Base-by-base conservation (phyloP, 2,329 filamentous ascomycete genomes). In the Fragosphaeria purpurea region DNA sequence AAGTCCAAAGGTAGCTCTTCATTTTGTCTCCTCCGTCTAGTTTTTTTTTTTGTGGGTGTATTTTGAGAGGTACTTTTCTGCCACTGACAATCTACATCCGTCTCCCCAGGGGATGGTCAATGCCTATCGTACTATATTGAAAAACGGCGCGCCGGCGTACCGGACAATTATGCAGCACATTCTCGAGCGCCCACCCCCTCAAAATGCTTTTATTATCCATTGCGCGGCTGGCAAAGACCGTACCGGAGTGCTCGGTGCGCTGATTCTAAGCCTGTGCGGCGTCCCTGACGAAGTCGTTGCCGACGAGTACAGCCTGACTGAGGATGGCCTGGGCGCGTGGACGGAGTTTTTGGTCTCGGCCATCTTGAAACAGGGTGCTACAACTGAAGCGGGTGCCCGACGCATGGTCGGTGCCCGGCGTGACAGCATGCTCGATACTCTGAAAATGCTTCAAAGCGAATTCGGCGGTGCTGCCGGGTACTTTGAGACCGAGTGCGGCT, bases 141-240 rank as follows among this genome's bases (percentile, higher is more conserved):
- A 65, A 12, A 77, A 86, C 57, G 67, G 88, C 7, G 63, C 76
- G 59, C 56, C 58, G 13, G 47, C 59, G 10, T 57, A 60, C 51
- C 65, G 46, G 46, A 63, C 6, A 5, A 61, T 70, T 2, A 59
- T 66, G 3, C 55, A 67, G 1, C 79, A 82, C 7, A 65, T 84
- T 8, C 68, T 88, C 6, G 35, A 38, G 69, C 33, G 47, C 5
- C 43, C 37, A 1, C n/a, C 34, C 2, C 11, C 47, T 32, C 22
- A 49, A 10, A 33, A 31, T 5, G 49, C 46, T 7, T 41, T 52
- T 5, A 47, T 54, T 10, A 43, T 88, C 7, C 85, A 90, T 61
- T 89, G 86, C 64, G 86, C 84, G 0, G 84, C 83, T 0, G 86
- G 86, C 10, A 90, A 90, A 65, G 86, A 90, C 63, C 74, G 86